phyloP scores from a whole-genome alignment of 1,284 basidiomycete species.

The Cryptococcus deneoformans region DNA sequence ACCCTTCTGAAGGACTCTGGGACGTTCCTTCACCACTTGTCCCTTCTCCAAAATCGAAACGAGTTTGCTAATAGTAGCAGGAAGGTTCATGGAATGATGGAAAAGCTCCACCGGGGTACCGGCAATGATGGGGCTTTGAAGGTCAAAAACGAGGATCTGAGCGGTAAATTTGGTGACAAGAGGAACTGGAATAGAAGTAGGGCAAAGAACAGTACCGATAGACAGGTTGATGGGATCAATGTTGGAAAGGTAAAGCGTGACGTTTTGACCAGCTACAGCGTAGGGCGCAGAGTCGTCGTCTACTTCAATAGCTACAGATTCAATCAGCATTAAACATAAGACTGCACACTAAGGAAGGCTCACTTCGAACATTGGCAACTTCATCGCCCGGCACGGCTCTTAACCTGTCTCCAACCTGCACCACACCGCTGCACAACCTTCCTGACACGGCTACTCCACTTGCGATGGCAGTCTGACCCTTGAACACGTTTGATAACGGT shows the following conservation, averaged over 20 bases:
- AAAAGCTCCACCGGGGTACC: conserved; percentile 90
- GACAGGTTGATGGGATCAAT: conserved; percentile 84
- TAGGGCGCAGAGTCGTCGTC: conserved; percentile 77
- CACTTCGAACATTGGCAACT: conserved; percentile 76
- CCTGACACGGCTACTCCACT: conserved; percentile 78
- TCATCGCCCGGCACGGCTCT: conserved; percentile 91
- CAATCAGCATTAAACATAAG: background rate
- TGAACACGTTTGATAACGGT: conserved; percentile 95
- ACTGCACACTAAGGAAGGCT: conserved; percentile 17
- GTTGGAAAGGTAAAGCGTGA: conserved; percentile 75
- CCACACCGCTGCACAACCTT: conserved; percentile 79
- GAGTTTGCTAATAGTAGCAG: conserved; percentile 80
- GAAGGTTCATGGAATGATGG: conserved; percentile 89
- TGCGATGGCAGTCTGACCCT: conserved; percentile 68
- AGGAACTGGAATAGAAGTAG: conserved; percentile 64
- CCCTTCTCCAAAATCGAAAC: conserved; percentile 78
- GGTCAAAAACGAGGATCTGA: conserved; percentile 91
- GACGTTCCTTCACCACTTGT: conserved; percentile 69
- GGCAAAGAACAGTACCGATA: conserved; percentile 87
- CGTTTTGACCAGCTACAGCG: conserved; percentile 87
- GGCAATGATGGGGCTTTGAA: conserved; percentile 80
- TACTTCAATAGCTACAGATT: conserved; percentile 69
- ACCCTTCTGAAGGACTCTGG: conserved; percentile 80
- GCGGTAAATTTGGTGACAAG: conserved; percentile 75
- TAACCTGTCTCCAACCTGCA: conserved; percentile 88